Conservation (phyloP, 768 basidiomycete species). For the Cystofilobasidium ferigula region DNA sequence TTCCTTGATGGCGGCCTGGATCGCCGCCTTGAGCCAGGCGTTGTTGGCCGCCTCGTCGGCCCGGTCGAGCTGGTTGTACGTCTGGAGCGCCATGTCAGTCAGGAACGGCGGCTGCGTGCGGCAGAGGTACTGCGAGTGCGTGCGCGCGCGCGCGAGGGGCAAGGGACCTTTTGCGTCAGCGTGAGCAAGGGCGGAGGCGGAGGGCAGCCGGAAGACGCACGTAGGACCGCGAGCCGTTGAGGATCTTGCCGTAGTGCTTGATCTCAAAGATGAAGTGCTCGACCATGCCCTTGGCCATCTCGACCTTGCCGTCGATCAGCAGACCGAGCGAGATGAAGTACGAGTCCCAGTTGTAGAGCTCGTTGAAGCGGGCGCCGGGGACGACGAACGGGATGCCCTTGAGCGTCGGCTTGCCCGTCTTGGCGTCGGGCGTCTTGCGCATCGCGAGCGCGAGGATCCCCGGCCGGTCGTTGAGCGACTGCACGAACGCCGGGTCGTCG, state of each 20-base stretch:
- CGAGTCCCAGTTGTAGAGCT: conserved; percentile 38
- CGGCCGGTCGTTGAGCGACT: conserved; percentile 85
- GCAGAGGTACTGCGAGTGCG: conserved; percentile 63
- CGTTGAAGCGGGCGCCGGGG: conserved; percentile 52
- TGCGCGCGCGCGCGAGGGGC: neutral
- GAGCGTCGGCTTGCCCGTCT: conserved; percentile 59
- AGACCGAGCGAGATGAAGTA: conserved; percentile 90
- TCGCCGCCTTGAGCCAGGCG: conserved; percentile 85
- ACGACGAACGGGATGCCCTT: conserved; percentile 96
- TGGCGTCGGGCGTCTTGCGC: conserved; percentile 73
- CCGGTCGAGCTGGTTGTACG: conserved; percentile 89
- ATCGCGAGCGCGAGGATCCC: conserved; percentile 91
- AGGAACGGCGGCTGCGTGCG: conserved; percentile 96
- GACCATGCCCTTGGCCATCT: conserved; percentile 94
- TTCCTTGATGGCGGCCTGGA: conserved; percentile 95
- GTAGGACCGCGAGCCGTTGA: conserved; percentile 84
- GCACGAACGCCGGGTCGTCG: conserved; percentile 78
- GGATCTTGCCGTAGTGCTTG: conserved; percentile 69
- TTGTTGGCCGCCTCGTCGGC: conserved; percentile 69
- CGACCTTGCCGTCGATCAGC: conserved; percentile 83
- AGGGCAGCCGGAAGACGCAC: conserved; percentile 31
- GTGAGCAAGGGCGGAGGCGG: neutral
- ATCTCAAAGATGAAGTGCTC: conserved; percentile 99
- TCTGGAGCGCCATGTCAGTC: conserved; percentile 95
- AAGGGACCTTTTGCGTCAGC: neutral